These are phyloP conservation scores for Arctostaphylos glauca DNA, from an alignment of 148 eudicot genomes.

Conservation along the genomic window DNA sequence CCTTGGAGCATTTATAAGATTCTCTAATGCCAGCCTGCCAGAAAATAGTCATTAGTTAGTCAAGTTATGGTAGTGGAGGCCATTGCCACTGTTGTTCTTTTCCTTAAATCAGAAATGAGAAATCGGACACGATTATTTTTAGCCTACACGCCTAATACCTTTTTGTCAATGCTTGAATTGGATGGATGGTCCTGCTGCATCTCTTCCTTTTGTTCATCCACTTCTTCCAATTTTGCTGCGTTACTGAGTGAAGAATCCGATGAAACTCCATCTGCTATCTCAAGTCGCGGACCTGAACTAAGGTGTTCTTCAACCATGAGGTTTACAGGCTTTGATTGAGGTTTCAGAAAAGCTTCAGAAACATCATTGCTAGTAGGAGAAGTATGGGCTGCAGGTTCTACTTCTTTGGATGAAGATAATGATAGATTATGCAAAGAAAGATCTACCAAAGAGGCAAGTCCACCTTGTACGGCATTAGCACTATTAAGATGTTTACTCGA, in stretches of 20 bases:
- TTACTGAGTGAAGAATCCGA: not conserved
- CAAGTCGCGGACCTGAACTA: conserved; percentile 5
- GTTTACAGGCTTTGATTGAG: conserved; percentile 7
- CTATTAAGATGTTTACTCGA: not conserved
- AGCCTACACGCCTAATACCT: conserved; percentile 9
- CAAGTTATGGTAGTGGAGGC: not conserved
- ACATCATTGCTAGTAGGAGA: conserved; percentile 5
- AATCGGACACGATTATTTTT: not conserved
- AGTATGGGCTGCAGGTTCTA: conserved; percentile 7
- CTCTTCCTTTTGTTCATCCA: conserved; percentile 5
- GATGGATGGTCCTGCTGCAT: conserved; percentile 15
- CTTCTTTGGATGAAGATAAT: conserved; percentile 17
- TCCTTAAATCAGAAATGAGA: not conserved
- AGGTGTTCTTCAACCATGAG: conserved; percentile 20
- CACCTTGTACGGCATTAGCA: not conserved
- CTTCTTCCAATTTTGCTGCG: not conserved
- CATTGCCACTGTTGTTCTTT: not conserved
- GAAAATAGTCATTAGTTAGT: not conserved
- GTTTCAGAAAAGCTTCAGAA: conserved; percentile 13
- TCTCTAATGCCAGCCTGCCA: conserved; percentile 15
- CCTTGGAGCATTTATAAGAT: conserved; percentile 10
- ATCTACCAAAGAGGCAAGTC: conserved; percentile 6
- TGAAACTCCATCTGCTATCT: not conserved
- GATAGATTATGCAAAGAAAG: conserved; percentile 18
- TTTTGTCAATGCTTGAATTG: conserved; percentile 3